Evolutionary conservation across 169 alveolate species (phyloP).

Genomic region (Cystoisospora suis): DNA sequence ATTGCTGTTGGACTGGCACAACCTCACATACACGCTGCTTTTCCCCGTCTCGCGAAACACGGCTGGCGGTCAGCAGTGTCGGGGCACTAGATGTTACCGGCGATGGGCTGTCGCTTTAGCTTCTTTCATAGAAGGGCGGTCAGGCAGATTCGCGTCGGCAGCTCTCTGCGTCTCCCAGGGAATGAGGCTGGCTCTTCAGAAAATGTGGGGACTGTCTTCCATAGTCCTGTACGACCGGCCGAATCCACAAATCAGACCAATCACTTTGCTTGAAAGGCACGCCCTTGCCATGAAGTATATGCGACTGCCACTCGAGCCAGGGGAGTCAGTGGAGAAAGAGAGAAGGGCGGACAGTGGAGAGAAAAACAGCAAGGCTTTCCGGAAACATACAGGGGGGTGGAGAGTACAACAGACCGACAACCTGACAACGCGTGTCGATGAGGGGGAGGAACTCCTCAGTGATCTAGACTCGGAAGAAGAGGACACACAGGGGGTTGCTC

Average conservation of each 20-base stretch:
- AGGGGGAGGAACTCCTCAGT: too few species aligned
- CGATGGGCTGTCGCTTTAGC: neutral
- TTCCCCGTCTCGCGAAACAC: slow-evolving; percentile 40
- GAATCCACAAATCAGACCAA: slow-evolving; percentile 68
- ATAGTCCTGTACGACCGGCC: slow-evolving; percentile 86
- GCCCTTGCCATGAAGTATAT: slow-evolving; percentile 61
- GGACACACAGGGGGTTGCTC: too few species aligned
- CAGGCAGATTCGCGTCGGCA: slow-evolving; percentile 81
- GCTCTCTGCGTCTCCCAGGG: slow-evolving; percentile 88
- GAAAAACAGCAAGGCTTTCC: too few species aligned
- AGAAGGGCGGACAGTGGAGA: neutral
- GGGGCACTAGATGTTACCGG: neutral
- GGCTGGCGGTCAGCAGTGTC: neutral
- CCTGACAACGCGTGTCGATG: too few species aligned
- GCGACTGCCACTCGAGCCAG: neutral
- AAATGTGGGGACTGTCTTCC: slow-evolving; percentile 76
- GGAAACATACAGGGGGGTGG: too few species aligned
- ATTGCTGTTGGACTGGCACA: slow-evolving; percentile 91
- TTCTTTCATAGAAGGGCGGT: slow-evolving; percentile 76
- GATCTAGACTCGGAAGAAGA: too few species aligned
- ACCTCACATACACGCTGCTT: slow-evolving; percentile 88
- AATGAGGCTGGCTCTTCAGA: slow-evolving; percentile 81
- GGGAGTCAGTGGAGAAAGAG: neutral
- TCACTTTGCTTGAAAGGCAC: slow-evolving; percentile 65
- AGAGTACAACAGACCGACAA: too few species aligned